These are phyloP conservation scores for Eucalyptus curtisii DNA, from an alignment of 345 rosid genomes.

Conservation along the genomic window DNA sequence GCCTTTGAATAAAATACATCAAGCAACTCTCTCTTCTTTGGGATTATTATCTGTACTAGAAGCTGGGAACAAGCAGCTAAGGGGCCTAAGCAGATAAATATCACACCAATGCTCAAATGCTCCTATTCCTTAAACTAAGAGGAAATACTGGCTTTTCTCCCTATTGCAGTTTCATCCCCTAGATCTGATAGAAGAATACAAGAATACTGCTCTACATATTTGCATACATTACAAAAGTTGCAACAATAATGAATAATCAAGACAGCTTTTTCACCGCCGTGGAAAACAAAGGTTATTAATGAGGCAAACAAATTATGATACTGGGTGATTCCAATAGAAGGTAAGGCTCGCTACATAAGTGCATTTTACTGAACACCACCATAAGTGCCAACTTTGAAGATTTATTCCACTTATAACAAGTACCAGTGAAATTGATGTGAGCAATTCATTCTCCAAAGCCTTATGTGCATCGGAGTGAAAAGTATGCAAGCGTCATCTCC, in stretches of 20 bases:
- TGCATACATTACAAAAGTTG: background rate
- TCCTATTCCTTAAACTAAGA: background rate
- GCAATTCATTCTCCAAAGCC: background rate
- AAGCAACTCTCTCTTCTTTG: background rate
- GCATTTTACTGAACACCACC: background rate
- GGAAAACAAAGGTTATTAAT: background rate
- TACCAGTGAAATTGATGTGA: background rate
- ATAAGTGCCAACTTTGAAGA: background rate
- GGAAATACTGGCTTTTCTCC: background rate
- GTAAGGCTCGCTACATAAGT: background rate
- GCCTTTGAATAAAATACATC: background rate
- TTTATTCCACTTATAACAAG: background rate
- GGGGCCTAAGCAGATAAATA: background rate
- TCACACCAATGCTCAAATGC: background rate
- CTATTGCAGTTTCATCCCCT: background rate
- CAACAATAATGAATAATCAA: background rate
- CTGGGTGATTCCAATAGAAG: background rate
- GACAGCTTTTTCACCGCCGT: background rate
- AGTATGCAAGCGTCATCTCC: background rate
- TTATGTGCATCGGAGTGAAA: background rate
- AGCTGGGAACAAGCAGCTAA: background rate
- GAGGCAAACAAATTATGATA: background rate
- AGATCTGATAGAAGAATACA: background rate
- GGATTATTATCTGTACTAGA: background rate
- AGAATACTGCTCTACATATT: background rate